Percentiles rank a stretch among this genome's conserved stretches.
phyloP scores from a whole-genome alignment of 2,329 filamentous ascomycete species.

The Amylocarpus encephaloides region DNA sequence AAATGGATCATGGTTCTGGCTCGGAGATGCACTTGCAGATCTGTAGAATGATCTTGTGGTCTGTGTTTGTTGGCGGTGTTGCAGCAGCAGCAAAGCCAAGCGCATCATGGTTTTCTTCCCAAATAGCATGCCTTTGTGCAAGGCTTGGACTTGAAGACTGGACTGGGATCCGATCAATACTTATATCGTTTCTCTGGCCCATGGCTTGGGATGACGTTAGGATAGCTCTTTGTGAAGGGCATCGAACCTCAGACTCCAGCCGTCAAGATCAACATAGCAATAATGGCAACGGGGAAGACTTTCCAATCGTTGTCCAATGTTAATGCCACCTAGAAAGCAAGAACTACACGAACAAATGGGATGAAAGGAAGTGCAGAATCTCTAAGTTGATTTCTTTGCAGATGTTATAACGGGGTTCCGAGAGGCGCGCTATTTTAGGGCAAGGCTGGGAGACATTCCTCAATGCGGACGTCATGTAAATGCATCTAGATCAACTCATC shows the following conservation, averaged over 20 bases:
- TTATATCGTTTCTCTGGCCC: not conserved
- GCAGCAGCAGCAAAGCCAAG: constrained; percentile 5
- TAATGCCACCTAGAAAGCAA: no score
- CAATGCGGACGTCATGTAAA: constrained; percentile 4
- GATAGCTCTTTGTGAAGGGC: not conserved
- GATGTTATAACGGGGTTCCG: not conserved
- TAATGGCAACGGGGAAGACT: not conserved
- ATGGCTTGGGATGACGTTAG: not conserved
- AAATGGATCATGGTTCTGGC: constrained; percentile 2
- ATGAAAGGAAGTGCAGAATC: no score
- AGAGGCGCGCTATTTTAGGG: not conserved
- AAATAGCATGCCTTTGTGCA: constrained; percentile 7
- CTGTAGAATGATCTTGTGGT: constrained; percentile 12
- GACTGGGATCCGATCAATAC: not conserved
- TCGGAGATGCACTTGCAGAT: constrained; percentile 4
- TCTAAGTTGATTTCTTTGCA: no score
- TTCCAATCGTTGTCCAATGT: no score
- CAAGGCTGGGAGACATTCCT: not conserved
- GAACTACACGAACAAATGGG: no score
- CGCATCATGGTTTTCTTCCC: constrained; percentile 11
- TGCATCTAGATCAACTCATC: not conserved
- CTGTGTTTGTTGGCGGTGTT: constrained; percentile 10
- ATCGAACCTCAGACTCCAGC: not conserved
- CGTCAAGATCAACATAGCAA: not conserved
- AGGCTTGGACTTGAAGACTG: constrained; percentile 3